Conservation (phyloP, 2,329 filamentous ascomycete species). For the Colletotrichum sp. region DNA sequence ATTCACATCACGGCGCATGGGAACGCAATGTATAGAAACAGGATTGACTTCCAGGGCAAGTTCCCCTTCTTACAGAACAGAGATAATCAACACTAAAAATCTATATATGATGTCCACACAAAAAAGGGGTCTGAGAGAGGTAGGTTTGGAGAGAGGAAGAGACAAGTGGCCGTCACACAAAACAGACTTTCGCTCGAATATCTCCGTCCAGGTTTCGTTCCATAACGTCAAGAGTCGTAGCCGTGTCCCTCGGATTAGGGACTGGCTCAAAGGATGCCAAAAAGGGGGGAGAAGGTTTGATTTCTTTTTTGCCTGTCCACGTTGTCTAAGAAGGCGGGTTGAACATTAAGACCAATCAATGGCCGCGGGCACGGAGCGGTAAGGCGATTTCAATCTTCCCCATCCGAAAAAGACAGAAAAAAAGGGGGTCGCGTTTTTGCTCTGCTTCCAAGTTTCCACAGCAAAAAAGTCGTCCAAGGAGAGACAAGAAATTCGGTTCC, state of each 20-base stretch:
- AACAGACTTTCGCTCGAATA: constrained; percentile 12
- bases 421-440: background rate
- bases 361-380: background rate
- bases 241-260: background rate
- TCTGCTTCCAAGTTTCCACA: background rate
- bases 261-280: background rate
- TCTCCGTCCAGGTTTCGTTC: constrained; percentile 12
- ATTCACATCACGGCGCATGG: background rate
- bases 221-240: constrained; percentile 5
- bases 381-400: constrained; percentile 4
- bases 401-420: background rate
- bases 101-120: constrained; percentile 15
- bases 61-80: constrained; percentile 7
- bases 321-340: constrained; percentile 2
- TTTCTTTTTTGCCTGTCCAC: constrained; percentile 9
- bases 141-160: background rate
- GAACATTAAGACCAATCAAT: constrained; percentile 17
- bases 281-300: constrained; percentile 3
- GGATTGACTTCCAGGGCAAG: constrained; percentile 4
- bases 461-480: background rate
- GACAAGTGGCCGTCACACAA: constrained; percentile 6
- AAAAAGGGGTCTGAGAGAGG: background rate
- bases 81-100: constrained; percentile 19
- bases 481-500: background rate
- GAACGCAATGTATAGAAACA: background rate